phyloP scores from a whole-genome alignment of 1,139 yeast genomes.

The Yamadazyma buinensis region DNA sequence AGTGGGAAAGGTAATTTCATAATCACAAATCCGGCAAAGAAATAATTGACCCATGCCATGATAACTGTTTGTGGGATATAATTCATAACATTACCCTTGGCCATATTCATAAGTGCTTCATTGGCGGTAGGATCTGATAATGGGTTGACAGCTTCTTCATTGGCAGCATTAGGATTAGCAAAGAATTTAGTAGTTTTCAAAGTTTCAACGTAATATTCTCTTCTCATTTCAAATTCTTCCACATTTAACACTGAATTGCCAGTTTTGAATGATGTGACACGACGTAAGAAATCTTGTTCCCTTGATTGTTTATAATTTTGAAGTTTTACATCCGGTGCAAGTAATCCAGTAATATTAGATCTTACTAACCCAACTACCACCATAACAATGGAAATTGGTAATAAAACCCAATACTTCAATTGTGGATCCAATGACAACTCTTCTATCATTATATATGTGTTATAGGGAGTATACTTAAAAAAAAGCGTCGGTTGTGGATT shows the following conservation, averaged over 20 bases:
- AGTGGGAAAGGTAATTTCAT: constrained; percentile 62
- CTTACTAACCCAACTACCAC: constrained; percentile 82
- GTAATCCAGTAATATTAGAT: constrained; percentile 59
- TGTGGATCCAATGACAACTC: constrained; percentile 68
- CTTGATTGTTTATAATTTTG: constrained; percentile 50
- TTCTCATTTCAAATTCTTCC: constrained; percentile 48
- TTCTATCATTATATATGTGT: constrained; percentile 8
- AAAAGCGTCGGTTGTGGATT: not conserved
- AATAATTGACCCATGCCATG: constrained; percentile 95
- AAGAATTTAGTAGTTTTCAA: constrained; percentile 50
- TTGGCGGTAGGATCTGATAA: constrained; percentile 66
- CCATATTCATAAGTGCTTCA: constrained; percentile 76
- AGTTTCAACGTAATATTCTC: constrained; percentile 36
- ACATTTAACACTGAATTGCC: constrained; percentile 45
- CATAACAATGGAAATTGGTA: constrained; percentile 90
- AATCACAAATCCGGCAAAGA: constrained; percentile 87
- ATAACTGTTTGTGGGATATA: constrained; percentile 88
- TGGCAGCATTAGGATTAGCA: constrained; percentile 43
- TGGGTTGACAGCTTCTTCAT: constrained; percentile 53
- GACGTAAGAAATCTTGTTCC: constrained; percentile 59
- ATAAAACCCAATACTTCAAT: constrained; percentile 82
- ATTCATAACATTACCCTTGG: constrained; percentile 77
- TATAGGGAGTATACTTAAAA: not conserved
- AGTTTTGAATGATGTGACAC: constrained; percentile 50
- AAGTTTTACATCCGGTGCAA: constrained; percentile 57